phyloP scores from a whole-genome alignment of 176 grass and related monocot species.

The Avena atlantica region DNA sequence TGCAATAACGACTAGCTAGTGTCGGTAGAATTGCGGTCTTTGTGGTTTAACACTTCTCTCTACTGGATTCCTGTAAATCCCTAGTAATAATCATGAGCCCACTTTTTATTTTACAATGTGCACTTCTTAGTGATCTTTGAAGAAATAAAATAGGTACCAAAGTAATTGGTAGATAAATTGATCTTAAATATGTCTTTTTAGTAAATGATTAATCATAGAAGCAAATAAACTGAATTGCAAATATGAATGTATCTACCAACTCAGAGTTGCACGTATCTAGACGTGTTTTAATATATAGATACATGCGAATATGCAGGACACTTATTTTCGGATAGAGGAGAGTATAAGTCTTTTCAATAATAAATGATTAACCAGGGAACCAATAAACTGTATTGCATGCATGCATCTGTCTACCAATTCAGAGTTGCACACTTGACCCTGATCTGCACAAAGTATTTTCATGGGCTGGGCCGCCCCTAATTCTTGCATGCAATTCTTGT shows the following conservation, averaged over 20 bases:
- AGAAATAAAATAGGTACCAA: not conserved
- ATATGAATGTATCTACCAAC: too few species aligned
- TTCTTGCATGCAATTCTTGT: slow-evolving; percentile 17
- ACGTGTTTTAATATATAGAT: too few species aligned
- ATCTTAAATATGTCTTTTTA: not conserved
- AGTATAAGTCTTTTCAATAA: too few species aligned
- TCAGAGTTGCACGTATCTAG: too few species aligned
- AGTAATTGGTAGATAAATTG: not conserved
- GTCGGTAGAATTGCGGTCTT: not conserved
- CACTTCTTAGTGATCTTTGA: not conserved
- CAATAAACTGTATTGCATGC: not conserved
- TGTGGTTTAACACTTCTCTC: not conserved
- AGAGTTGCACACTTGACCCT: not conserved
- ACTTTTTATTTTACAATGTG: not conserved
- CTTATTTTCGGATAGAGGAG: too few species aligned
- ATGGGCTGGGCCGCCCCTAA: not conserved
- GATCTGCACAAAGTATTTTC: not conserved
- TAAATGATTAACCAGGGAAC: not conserved
- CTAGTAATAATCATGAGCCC: not conserved
- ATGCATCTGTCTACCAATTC: not conserved
- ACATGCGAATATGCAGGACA: too few species aligned
- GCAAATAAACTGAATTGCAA: too few species aligned
- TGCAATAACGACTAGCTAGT: not conserved
- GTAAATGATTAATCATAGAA: not conserved
- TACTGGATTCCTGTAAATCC: too few species aligned